A percentile compares a stretch with the other conserved stretches of the same genome.
These are phyloP conservation scores for Zygosaccharomyces pseudobailii DNA, from an alignment of 1,139 yeast genomes.

Conservation along the genomic window DNA sequence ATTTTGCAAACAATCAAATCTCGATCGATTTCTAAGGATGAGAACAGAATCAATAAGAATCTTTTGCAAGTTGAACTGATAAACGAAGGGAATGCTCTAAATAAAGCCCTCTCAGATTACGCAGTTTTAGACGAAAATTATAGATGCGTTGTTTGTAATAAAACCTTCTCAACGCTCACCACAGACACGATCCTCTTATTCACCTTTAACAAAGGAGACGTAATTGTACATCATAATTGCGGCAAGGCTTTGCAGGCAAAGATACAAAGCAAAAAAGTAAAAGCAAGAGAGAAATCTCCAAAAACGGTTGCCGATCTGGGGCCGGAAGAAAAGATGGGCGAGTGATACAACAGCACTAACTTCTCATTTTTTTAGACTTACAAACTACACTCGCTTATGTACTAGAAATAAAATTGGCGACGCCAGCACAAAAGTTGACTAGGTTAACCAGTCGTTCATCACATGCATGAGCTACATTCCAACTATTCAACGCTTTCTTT, in stretches of 20 bases:
- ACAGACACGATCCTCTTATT: conserved; percentile 25
- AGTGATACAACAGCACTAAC: not conserved
- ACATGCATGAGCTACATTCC: conserved; percentile 47
- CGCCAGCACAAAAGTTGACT: conserved; percentile 81
- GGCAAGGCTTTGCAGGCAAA: conserved; percentile 20
- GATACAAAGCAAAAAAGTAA: conserved; percentile 8
- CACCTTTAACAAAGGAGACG: conserved; percentile 14
- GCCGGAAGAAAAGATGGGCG: not conserved
- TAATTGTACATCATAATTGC: conserved; percentile 27
- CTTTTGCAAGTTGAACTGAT: conserved; percentile 27
- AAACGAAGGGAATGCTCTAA: conserved; percentile 16
- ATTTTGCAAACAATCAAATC: conserved; percentile 18
- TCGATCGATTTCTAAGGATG: conserved; percentile 16
- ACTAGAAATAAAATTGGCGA: conserved; percentile 52
- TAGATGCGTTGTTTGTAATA: conserved; percentile 28
- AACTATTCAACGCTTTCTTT: conserved; percentile 43
- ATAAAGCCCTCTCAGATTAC: conserved; percentile 17
- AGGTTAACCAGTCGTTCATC: conserved; percentile 57
- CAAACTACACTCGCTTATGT: conserved; percentile 7
- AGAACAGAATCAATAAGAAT: conserved; percentile 17
- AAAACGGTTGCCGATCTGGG: conserved; percentile 6
- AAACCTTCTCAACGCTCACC: conserved; percentile 14
- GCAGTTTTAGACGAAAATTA: conserved; percentile 20
- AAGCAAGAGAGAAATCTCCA: conserved; percentile 5
- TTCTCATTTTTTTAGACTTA: not conserved